Evolutionary conservation across 768 basidiomycete genomes (phyloP).

Genomic region (Lepiota venenata): DNA sequence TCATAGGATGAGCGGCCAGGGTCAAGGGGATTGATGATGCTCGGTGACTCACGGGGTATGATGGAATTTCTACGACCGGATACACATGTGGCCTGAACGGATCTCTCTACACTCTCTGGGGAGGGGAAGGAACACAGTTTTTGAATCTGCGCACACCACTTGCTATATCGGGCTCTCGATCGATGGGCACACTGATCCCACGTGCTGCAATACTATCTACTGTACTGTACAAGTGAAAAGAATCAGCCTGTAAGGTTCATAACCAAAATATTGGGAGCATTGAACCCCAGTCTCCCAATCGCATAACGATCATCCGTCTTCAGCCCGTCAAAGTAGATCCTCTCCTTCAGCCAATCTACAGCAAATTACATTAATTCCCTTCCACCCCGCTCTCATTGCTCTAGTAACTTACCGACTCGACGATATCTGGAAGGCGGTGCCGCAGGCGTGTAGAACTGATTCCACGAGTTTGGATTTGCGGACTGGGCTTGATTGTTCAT

Average conservation of each 20-base stretch:
- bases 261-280: conserved; percentile 76
- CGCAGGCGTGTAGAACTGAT: conserved; percentile 48
- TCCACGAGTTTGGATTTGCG: conserved; percentile 12
- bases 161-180: no score
- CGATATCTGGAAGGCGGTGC: conserved; percentile 41
- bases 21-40: no score
- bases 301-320: conserved; percentile 58
- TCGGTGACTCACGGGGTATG: no score
- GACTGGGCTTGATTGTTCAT: conserved; percentile 26
- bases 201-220: no score
- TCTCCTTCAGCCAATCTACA: conserved; percentile 76
- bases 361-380: not conserved
- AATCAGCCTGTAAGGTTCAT: conserved; percentile 44
- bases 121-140: no score
- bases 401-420: conserved; percentile 68
- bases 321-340: conserved; percentile 66
- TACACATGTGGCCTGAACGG: no score
- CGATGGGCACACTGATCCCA: no score
- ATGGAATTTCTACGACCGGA: no score
- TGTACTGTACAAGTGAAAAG: not conserved
- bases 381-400: no score
- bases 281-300: conserved; percentile 61
- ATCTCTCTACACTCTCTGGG: no score
- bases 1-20: no score
- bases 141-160: no score